Conservation (phyloP, 768 basidiomycete species). For the Hemileccinum impolitum region DNA sequence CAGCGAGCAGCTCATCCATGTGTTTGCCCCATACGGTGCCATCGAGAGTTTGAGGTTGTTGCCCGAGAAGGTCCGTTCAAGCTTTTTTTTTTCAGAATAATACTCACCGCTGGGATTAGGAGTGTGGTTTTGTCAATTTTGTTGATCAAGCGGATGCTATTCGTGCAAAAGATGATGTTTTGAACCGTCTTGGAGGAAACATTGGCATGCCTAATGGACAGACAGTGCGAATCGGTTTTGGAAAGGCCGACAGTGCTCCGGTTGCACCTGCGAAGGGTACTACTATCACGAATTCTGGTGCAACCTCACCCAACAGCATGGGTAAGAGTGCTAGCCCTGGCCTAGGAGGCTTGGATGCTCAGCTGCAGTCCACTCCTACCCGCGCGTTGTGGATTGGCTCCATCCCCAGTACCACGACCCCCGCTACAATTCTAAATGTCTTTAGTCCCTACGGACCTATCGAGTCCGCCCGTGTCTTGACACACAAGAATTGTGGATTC, state of each 20-base stretch:
- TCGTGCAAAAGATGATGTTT: constrained; percentile 95
- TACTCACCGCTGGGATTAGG: constrained; percentile 48
- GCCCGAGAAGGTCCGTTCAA: constrained; percentile 81
- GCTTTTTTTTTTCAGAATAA: neutral
- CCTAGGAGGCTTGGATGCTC: constrained; percentile 73
- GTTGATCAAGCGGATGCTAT: constrained; percentile 95
- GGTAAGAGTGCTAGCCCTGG: constrained; percentile 52
- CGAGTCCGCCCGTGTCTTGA: constrained; percentile 92
- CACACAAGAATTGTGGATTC: constrained; percentile 96
- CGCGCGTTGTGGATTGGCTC: constrained; percentile 97
- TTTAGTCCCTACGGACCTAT: constrained; percentile 98
- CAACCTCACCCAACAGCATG: constrained; percentile 57
- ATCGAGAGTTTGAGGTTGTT: constrained; percentile 94
- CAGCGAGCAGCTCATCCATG: constrained; percentile 90
- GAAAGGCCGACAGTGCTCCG: constrained; percentile 95
- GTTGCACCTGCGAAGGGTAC: constrained; percentile 82
- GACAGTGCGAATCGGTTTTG: constrained; percentile 96
- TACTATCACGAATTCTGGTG: constrained; percentile 55
- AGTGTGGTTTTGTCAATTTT: constrained; percentile 99
- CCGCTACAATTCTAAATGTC: constrained; percentile 90
- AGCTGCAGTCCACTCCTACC: constrained; percentile 88
- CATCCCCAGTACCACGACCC: constrained; percentile 92
- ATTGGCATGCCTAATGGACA: constrained; percentile 94
- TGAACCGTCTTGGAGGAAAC: constrained; percentile 91
- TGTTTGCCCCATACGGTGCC: constrained; percentile 95